phyloP scores from a whole-genome alignment of 352 stramenopile genomes.

The Phytophthora sp. region DNA sequence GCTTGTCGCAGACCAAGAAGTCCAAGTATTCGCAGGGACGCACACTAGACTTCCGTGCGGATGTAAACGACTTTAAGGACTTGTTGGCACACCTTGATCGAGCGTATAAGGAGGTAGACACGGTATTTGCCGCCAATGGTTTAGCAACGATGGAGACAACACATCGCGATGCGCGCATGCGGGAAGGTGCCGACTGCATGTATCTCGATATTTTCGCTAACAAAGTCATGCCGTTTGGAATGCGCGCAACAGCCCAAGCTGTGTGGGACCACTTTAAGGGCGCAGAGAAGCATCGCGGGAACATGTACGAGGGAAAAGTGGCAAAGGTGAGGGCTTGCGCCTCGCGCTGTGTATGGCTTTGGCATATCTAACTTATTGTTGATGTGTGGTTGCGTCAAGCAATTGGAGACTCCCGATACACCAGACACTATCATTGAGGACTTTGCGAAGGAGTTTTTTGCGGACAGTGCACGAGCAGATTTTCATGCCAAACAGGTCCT shows the following conservation, averaged over 20 bases:
- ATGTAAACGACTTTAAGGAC: conserved; percentile 41
- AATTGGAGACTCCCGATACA: conserved; percentile 39
- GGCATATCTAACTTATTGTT: conserved; percentile 2
- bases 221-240: conserved; percentile 53
- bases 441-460: conserved; percentile 45
- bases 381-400: conserved; percentile 28
- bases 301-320: conserved; percentile 53
- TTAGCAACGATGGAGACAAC: conserved; percentile 45
- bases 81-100: conserved; percentile 42
- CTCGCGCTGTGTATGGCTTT: neutral
- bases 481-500: conserved; percentile 48
- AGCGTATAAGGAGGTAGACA: conserved; percentile 42
- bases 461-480: conserved; percentile 44
- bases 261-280: conserved; percentile 55
- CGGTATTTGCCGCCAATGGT: conserved; percentile 42
- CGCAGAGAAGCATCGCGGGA: conserved; percentile 43
- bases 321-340: conserved; percentile 37
- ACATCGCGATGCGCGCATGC: conserved; percentile 44
- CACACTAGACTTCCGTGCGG: conserved; percentile 38
- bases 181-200: conserved; percentile 43
- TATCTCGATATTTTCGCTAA: conserved; percentile 55
- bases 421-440: conserved; percentile 49
- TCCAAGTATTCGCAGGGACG: conserved; percentile 46
- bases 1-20: conserved; percentile 34
- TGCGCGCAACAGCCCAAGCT: conserved; percentile 41